Conservation (phyloP, 1,284 basidiomycete species). For the Heterobasidion occidentale region DNA sequence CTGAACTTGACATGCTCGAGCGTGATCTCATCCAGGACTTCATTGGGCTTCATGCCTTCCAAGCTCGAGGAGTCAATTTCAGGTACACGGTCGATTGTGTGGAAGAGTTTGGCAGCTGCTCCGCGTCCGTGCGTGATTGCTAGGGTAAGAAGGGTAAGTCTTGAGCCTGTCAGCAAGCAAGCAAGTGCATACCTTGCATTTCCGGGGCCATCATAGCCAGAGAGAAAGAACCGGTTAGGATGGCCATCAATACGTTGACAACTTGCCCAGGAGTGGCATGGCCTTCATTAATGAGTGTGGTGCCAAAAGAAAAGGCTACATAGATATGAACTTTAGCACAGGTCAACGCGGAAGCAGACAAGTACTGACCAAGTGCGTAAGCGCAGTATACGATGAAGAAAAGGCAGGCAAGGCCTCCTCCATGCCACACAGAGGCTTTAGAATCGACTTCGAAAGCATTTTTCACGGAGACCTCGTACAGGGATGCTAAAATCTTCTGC, state of each 20-base stretch:
- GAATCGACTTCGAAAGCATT: conserved; percentile 54
- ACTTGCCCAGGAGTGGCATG: conserved; percentile 62
- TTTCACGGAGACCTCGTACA: conserved; percentile 67
- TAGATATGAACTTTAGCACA: background rate
- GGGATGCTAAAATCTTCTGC: conserved; percentile 52
- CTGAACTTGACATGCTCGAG: conserved; percentile 79
- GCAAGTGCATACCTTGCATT: conserved; percentile 51
- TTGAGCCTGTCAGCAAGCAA: conserved; percentile 3
- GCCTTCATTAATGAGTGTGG: conserved; percentile 68
- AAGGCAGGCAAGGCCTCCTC: conserved; percentile 60
- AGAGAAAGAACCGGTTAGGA: conserved; percentile 87
- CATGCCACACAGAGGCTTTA: conserved; percentile 64
- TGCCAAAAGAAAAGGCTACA: conserved; percentile 74
- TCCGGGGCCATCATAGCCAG: conserved; percentile 76
- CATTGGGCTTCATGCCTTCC: conserved; percentile 65
- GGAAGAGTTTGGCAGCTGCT: conserved; percentile 88
- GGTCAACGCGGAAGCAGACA: background rate
- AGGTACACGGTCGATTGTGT: conserved; percentile 85
- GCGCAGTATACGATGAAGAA: conserved; percentile 79
- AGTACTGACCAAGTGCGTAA: conserved; percentile 52
- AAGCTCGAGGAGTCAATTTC: conserved; percentile 77
- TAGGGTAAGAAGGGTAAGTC: conserved; percentile 13
- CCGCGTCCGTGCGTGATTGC: conserved; percentile 78
- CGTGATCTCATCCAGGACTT: conserved; percentile 68
- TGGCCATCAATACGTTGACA: conserved; percentile 79